Base-by-base conservation (phyloP, 2,329 filamentous ascomycete species). In the Arthrobotrys sphaeroides region DNA sequence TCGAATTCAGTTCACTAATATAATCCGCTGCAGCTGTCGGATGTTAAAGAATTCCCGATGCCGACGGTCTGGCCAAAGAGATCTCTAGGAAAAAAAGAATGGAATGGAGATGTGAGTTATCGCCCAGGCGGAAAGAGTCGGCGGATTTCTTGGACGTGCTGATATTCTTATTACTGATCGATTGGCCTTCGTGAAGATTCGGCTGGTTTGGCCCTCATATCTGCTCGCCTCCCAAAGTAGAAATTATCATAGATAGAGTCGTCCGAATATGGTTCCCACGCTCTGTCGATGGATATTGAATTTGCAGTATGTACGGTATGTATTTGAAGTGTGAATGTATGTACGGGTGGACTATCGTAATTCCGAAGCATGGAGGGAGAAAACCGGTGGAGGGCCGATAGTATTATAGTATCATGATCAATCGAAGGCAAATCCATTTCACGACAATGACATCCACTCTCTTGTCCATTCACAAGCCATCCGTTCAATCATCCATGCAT, bases 151-250 rank as follows among this genome's bases (percentile, higher is more conserved):
- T 47, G 24, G 10, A 49, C 42, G 26, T n/a, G 20, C 31, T 13
- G 51, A 18, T 55, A 38, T 55, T 55, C 24, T 36, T 38, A 61
- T 70, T 70, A 62, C 40, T 70, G 66, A 70, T 70, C 66, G 66
- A 70, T 70, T 69, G 65, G 53, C 47, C 16, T 62, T 62, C 40
- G 33, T 62, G 59, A 62, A 62, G 13, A 45, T 65, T 53, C 31
- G 2, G 5, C 31, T 33, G 1, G 2, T 51, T 51, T 51, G 47
- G 47, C 3, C 47, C 47, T 53, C 47, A 53, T 53, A 53, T 53
- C 47, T 53, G 47, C 47, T 53, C 47, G 16, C 26, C 3, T 28
- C 18, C n/a, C 26, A 53, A 33, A 22, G 28, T 33, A 33, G 5
- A 5, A 10, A 33, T 33, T 33, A 33, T 33, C 28, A n/a, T n/a